Percentiles rank a stretch among this genome's conserved stretches.
phyloP scores from a whole-genome alignment of 306 rosid genomes.

The Begonia loranthoides region DNA sequence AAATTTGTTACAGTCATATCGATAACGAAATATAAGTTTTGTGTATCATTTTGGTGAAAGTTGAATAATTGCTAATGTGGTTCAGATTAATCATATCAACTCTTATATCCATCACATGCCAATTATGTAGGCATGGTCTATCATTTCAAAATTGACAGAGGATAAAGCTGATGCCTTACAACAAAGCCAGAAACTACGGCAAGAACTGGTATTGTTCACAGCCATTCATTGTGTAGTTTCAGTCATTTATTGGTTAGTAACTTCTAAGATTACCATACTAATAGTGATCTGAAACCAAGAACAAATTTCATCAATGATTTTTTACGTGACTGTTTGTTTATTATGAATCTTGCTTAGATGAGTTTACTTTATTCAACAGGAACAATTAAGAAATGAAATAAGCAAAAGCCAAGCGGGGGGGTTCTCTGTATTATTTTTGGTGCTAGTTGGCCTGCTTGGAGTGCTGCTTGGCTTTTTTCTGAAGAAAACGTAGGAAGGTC shows the following conservation, averaged over 20 bases:
- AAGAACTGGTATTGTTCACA: constrained; percentile 26
- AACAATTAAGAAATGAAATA: constrained; percentile 17
- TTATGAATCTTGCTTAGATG: too few relatives aligned
- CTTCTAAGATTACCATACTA: not conserved
- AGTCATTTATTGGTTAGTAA: not conserved
- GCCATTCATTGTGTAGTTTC: constrained; percentile 1
- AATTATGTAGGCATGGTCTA: constrained; percentile 23
- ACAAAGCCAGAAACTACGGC: constrained; percentile 27
- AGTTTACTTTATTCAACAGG: constrained; percentile 12
- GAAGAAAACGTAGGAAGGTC: constrained; percentile 15
- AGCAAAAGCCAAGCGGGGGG: constrained; percentile 14
- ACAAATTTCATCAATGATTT: not conserved
- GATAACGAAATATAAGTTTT: not conserved
- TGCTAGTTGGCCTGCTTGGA: constrained; percentile 26
- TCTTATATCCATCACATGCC: too few relatives aligned
- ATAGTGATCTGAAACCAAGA: not conserved
- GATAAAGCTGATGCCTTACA: constrained; percentile 29
- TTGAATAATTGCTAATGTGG: not conserved
- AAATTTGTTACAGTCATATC: too few relatives aligned
- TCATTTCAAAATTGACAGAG: constrained; percentile 26
- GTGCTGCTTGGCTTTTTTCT: constrained; percentile 22
- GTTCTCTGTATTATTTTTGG: constrained; percentile 22
- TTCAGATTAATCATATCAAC: too few relatives aligned
- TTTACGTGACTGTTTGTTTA: too few relatives aligned
- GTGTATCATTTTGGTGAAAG: not conserved